A percentile compares a stretch with the other conserved stretches of the same genome.
phyloP scores from a whole-genome alignment of 176 grass and related monocot species.

The Oryza brachyantha region DNA sequence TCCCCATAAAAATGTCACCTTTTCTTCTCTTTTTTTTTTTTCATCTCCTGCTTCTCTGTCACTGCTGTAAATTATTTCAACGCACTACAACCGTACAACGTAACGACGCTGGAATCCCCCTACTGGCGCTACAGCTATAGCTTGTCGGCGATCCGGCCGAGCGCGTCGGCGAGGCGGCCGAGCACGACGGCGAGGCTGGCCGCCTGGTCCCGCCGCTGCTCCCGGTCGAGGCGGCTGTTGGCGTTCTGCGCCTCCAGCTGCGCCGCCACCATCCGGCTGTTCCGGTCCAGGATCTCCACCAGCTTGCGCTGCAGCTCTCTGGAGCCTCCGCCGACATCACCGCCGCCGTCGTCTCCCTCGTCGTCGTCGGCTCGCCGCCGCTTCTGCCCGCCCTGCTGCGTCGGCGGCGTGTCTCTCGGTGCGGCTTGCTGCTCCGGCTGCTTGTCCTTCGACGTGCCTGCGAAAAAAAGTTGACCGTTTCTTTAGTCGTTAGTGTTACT shows the following conservation, averaged over 20 bases:
- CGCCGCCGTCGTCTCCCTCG: not conserved
- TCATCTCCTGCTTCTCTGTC: no score
- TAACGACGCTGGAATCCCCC: not conserved
- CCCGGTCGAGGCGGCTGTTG: constrained; percentile 78
- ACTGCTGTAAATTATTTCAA: constrained; percentile 29
- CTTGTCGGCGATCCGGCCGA: constrained; percentile 91
- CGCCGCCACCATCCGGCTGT: constrained; percentile 45
- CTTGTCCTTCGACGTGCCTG: constrained; percentile 70
- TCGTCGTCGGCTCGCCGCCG: constrained; percentile 34
- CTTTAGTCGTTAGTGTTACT: not conserved
- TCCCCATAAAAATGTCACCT: constrained; percentile 27
- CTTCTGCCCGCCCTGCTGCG: constrained; percentile 50
- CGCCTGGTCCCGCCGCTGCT: constrained; percentile 72
- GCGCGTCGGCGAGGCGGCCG: constrained; percentile 77
- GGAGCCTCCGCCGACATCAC: not conserved
- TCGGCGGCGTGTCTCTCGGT: constrained; percentile 20
- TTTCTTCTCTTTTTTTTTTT: no score
- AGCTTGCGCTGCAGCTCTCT: constrained; percentile 48
- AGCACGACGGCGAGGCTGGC: constrained; percentile 68
- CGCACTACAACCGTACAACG: no score
- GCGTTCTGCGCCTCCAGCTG: constrained; percentile 77
- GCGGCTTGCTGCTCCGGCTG: constrained; percentile 36
- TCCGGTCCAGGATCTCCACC: constrained; percentile 70
- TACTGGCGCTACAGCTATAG: constrained; percentile 42
- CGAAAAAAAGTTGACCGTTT: not conserved